Percentiles rank a stretch among this genome's conserved stretches.
phyloP scores from a whole-genome alignment of 1,284 basidiomycete species.

The Ustilago esculenta region DNA sequence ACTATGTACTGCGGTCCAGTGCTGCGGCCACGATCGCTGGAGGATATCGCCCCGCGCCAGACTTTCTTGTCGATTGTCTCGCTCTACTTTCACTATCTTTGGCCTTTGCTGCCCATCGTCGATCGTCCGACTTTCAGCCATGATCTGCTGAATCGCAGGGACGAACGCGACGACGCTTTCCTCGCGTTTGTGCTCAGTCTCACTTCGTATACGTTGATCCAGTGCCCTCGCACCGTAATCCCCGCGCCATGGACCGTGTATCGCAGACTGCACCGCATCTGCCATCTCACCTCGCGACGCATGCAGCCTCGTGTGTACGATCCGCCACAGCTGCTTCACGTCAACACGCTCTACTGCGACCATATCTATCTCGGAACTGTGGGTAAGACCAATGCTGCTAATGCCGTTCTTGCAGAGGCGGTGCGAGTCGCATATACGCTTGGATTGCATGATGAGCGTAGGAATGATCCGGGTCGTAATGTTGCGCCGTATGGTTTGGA shows the following conservation, averaged over 20 bases:
- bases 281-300: conserved; percentile 45
- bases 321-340: conserved; percentile 46
- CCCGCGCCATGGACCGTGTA: conserved; percentile 48
- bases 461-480: conserved; percentile 11
- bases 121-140: conserved; percentile 47
- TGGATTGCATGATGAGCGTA: conserved; percentile 46
- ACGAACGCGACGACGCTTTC: conserved; percentile 47
- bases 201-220: conserved; percentile 52
- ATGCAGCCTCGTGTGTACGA: conserved; percentile 51
- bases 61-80: conserved; percentile 49
- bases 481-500: conserved; percentile 16
- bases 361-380: conserved; percentile 56
- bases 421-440: conserved; percentile 47
- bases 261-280: conserved; percentile 50
- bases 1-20: conserved; percentile 41
- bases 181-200: conserved; percentile 52
- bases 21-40: conserved; percentile 46
- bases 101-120: conserved; percentile 50
- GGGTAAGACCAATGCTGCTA: conserved; percentile 45
- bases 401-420: conserved; percentile 52
- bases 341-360: conserved; percentile 55
- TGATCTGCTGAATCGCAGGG: conserved; percentile 48
- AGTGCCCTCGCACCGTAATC: conserved; percentile 46
- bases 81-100: conserved; percentile 54
- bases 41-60: conserved; percentile 53